A percentile compares a stretch with the other conserved stretches of the same genome.
These are phyloP conservation scores for Rubus idaeus DNA, from an alignment of 306 rosid species.

Conservation along the genomic window DNA sequence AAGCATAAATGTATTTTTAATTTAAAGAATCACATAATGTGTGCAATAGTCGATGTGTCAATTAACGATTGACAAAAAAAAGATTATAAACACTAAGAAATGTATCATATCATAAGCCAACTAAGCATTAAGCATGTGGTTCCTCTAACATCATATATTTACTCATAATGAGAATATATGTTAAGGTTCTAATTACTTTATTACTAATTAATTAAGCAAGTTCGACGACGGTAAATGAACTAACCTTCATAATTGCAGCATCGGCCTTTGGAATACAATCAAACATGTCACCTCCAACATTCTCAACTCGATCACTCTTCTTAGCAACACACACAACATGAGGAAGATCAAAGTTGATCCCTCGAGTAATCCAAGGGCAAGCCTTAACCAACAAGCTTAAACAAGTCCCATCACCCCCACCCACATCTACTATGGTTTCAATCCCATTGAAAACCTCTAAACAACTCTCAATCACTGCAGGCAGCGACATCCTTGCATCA, in stretches of 20 bases:
- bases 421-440: constrained; percentile 62
- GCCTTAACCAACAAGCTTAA: constrained; percentile 34
- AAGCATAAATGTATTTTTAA: neutral
- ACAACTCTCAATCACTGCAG: constrained; percentile 34
- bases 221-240: neutral
- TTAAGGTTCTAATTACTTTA: too few species aligned
- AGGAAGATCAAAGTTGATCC: constrained; percentile 70
- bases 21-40: neutral
- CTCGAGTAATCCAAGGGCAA: constrained; percentile 38
- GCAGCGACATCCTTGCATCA: constrained; percentile 34
- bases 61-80: too few species aligned
- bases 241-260: constrained; percentile 58
- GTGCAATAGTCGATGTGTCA: too few species aligned
- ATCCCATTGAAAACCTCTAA: constrained; percentile 46
- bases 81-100: too few species aligned
- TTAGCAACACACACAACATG: constrained; percentile 49
- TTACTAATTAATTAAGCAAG: neutral
- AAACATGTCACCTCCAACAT: constrained; percentile 72
- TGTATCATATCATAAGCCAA: too few species aligned
- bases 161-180: too few species aligned
- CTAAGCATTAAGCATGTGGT: too few species aligned
- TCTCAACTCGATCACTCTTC: constrained; percentile 26
- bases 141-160: too few species aligned
- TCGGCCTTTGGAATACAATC: constrained; percentile 61
- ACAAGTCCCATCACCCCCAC: constrained; percentile 67